These are phyloP conservation scores for Ilyonectria destructans DNA, from an alignment of 2,329 filamentous ascomycete species.

Conservation along the genomic window DNA sequence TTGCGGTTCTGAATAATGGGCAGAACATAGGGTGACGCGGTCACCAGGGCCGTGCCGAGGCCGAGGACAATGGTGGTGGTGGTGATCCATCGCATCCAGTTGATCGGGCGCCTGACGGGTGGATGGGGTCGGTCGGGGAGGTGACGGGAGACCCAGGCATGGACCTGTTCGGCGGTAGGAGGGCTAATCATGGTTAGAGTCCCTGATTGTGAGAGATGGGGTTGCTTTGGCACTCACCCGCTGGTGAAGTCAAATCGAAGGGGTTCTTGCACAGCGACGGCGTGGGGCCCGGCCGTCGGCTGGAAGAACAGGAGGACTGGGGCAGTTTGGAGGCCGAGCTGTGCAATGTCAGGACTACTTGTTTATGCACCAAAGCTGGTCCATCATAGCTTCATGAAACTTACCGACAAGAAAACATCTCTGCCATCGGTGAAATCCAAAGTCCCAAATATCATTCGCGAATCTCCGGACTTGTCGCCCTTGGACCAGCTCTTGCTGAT, in stretches of 20 bases:
- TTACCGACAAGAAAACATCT: constrained; percentile 87
- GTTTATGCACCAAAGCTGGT: not conserved
- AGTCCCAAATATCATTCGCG: constrained; percentile 83
- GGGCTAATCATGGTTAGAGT: constrained; percentile 65
- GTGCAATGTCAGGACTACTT: constrained; percentile 25
- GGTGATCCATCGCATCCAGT: constrained; percentile 84
- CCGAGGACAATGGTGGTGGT: constrained; percentile 80
- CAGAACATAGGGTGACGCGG: constrained; percentile 84
- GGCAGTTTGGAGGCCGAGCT: constrained; percentile 95
- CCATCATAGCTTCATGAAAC: constrained; percentile 9
- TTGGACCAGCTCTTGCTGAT: constrained; percentile 89
- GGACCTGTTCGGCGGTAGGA: constrained; percentile 83
- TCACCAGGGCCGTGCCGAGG: constrained; percentile 76
- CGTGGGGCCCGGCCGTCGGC: constrained; percentile 86
- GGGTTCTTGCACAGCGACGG: constrained; percentile 78
- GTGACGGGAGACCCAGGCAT: constrained; percentile 84
- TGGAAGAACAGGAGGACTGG: constrained; percentile 91
- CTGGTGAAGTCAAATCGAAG: constrained; percentile 87
- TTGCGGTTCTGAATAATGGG: constrained; percentile 92
- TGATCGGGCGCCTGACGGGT: constrained; percentile 85
- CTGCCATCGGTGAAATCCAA: constrained; percentile 92
- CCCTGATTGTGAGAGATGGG: not conserved
- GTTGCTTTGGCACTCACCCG: constrained; percentile 71
- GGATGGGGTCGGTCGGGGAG: constrained; percentile 86
- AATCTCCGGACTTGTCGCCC: constrained; percentile 83